Evolutionary conservation across 768 basidiomycete genomes (phyloP), one percentile per base, ranked within the genome.

Genomic region (Xerocomus potaroensis): DNA sequence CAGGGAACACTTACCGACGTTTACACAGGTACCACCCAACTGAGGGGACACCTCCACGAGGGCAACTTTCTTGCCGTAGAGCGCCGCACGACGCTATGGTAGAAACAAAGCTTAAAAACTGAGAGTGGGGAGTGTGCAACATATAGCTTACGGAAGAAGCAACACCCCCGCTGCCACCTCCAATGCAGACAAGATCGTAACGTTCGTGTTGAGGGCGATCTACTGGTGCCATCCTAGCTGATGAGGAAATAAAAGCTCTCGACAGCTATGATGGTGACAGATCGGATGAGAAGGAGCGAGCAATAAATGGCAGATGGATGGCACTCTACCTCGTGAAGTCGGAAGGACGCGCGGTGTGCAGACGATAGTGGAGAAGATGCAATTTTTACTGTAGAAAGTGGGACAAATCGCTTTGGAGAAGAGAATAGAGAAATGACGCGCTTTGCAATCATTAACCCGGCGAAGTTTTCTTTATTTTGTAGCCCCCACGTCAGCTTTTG

Each of bases 11-110:
- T 54, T 56, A 88, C 92, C 95, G 49, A 99, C 95, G 66, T 97
- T 97, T 49, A 99, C 96, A 63, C 96, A 99, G 30, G 95, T 97
- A 42, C 95, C 96, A 27, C 96, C 96, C 3, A 94, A 76, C 32
- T 77, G 62, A 9, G 80, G 77, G 5, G 81, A 78, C 36, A 71
- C 74, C 63, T 99, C 96, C 14, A 97, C 79, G 22, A 97, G 69
- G 11, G 93, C 95, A 43, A 91, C 91, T 67, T 93, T 95, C 66
- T 87, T 90, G 32, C 94, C 94, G 66, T 97, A 93, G 15, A 76
- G 75, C 15, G 90, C 90, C 12, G 95, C 96, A 46, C 96, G 83
- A 50, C 96, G 80, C 92, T 96, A 16, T 3, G n/a, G 9, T 6
- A 29, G 19, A 21, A 11, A 18, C 49, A 24, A 48, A 35, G 5